These are phyloP conservation scores for Dactylella cylindrospora DNA, from an alignment of 2,329 filamentous ascomycete species.

Conservation along the genomic window DNA sequence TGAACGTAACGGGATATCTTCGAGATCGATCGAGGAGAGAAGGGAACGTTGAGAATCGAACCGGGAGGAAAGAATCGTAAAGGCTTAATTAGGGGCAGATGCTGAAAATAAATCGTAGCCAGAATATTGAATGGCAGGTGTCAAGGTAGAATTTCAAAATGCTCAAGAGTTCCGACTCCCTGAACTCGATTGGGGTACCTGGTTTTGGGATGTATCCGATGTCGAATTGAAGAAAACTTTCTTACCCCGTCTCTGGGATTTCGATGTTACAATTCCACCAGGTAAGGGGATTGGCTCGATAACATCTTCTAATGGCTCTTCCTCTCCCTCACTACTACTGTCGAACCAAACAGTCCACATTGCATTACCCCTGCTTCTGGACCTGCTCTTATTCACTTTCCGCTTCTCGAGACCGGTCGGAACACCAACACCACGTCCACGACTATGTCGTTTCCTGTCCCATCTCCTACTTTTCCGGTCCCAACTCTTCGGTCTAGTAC, in stretches of 20 bases:
- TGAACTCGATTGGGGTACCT: constrained; percentile 26
- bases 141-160: neutral
- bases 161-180: constrained; percentile 2
- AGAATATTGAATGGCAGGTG: neutral
- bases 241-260: constrained; percentile 38
- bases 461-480: constrained; percentile 21
- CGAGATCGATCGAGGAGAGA: neutral
- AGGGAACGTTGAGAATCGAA: neutral
- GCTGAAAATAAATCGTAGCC: neutral
- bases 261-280: constrained; percentile 35
- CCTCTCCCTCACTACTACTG: constrained; percentile 36
- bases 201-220: constrained; percentile 36
- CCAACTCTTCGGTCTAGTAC: constrained; percentile 37
- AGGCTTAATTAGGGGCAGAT: neutral
- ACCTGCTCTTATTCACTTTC: constrained; percentile 35
- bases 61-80: neutral
- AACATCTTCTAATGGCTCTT: constrained; percentile 22
- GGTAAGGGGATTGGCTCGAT: constrained; percentile 38
- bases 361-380: constrained; percentile 27
- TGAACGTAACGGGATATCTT: no score
- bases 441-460: constrained; percentile 35
- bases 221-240: constrained; percentile 43
- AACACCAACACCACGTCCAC: constrained; percentile 21
- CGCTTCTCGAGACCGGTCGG: constrained; percentile 34
- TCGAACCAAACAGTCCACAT: constrained; percentile 42